phyloP scores from a whole-genome alignment of 2,329 filamentous ascomycete species.

The Paraphoma sp. region DNA sequence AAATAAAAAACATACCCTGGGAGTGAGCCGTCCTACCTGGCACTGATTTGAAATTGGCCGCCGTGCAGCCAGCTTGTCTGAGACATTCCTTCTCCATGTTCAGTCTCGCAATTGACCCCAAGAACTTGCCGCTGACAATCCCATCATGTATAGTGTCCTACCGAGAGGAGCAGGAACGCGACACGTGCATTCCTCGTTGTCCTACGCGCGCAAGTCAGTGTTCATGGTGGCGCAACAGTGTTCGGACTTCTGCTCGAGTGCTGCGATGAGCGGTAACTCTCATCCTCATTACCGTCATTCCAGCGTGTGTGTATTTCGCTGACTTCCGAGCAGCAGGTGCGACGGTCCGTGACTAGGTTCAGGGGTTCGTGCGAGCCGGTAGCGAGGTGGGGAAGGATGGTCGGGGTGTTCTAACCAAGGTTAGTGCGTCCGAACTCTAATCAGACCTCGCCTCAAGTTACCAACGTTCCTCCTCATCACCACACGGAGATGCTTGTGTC shows the following conservation, averaged over 20 bases:
- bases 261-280: too few relatives aligned
- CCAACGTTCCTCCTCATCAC: background rate
- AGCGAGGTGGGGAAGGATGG: constrained; percentile 1
- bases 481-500: background rate
- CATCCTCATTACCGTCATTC: background rate
- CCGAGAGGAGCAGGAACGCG: too few relatives aligned
- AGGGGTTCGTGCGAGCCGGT: background rate
- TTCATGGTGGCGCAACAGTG: too few relatives aligned
- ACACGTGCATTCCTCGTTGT: too few relatives aligned
- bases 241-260: too few relatives aligned
- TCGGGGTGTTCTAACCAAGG: background rate
- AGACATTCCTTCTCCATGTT: background rate
- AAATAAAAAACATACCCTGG: too few relatives aligned
- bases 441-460: constrained; percentile 3
- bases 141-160: too few relatives aligned
- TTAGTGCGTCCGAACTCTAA: constrained; percentile 9
- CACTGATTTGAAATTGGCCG: background rate
- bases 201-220: too few relatives aligned
- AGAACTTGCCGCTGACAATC: background rate
- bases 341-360: constrained; percentile 1
- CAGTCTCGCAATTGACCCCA: background rate
- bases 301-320: background rate
- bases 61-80: background rate
- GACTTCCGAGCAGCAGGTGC: background rate
- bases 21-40: background rate